Conservation (phyloP, 352 stramenopile genomes). For the Peronospora farinosa region DNA sequence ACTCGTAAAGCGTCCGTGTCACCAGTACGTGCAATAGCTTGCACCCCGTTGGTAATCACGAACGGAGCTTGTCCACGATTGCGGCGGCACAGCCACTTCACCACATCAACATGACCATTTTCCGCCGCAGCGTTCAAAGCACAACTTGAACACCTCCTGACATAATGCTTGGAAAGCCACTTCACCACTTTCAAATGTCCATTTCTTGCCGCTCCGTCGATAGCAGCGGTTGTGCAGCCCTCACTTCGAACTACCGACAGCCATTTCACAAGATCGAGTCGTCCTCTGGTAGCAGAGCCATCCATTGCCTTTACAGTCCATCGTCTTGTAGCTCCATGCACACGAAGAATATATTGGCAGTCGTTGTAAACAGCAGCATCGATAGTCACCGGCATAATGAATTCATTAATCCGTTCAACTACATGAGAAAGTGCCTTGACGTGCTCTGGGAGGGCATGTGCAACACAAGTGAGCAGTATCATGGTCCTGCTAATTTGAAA, state of each 20-base stretch:
- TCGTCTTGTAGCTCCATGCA: constrained; percentile 7
- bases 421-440: constrained; percentile 13
- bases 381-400: constrained; percentile 17
- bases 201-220: constrained; percentile 17
- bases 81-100: constrained; percentile 17
- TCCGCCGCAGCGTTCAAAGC: constrained; percentile 20
- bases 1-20: constrained; percentile 9
- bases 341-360: constrained; percentile 17
- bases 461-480: constrained; percentile 5
- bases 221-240: constrained; percentile 18
- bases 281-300: constrained; percentile 16
- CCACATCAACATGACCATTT: constrained; percentile 20
- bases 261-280: constrained; percentile 23
- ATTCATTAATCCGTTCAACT: constrained; percentile 8
- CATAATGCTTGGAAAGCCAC: constrained; percentile 20
- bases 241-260: constrained; percentile 19
- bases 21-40: constrained; percentile 9
- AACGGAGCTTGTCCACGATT: constrained; percentile 10
- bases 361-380: constrained; percentile 22
- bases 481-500: too few relatives aligned
- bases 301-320: constrained; percentile 22
- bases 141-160: constrained; percentile 15
- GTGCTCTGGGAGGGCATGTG: constrained; percentile 1
- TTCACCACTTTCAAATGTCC: constrained; percentile 22
- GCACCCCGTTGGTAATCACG: constrained; percentile 15